Base-by-base conservation (phyloP, 148 eudicot genomes). In the Rhododendron vialii region DNA sequence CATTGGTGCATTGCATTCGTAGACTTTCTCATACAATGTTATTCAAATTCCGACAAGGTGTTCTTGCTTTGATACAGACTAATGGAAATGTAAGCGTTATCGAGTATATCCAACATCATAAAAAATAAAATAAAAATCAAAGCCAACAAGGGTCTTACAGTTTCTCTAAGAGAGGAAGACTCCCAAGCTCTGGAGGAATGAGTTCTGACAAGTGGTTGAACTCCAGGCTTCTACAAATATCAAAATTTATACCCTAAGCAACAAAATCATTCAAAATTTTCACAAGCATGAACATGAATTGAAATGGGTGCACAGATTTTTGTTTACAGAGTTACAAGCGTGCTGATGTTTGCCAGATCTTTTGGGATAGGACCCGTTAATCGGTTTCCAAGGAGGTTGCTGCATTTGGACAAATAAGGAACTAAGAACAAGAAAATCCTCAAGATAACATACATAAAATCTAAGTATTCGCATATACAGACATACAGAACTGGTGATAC, bases 371-470 rank as follows among this genome's bases (percentile, higher is more conserved):
- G 28, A 65, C 92, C 91, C 7, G 88, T 85, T 28, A 91, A 28
- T n/a, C 89, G 89, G 53, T 91, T 89, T 61, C 88, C 92, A 22
- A 85, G 45, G 5, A 91, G 87, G 61, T 87, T 83, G 26, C 92
- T 90, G 88, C 85, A 74, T 2, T 41, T 13, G 12, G 33, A 50
- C n/a, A 43, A 14, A 8, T 28, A 30, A 63, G 7, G 61, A 22
- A 36, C n/a, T 41, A 28, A 10, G 24, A 67, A 43, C 55, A 67
- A 67, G n/a, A 69, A 83, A 45, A 67, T 24, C 73, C 67, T 13
- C 75, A 63, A 26, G 75, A 26, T n/a, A 35, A 41, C 45, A 41
- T 41, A 59, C 45, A 41, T 41, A 41, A 41, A 41, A 35, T 35
- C 35, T 35, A 35, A 35, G 11, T 30, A 69, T 11, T 30, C 1